These are phyloP conservation scores for Cryptococcus amylolentus DNA, from an alignment of 1,284 basidiomycete genomes.

Conservation along the genomic window DNA sequence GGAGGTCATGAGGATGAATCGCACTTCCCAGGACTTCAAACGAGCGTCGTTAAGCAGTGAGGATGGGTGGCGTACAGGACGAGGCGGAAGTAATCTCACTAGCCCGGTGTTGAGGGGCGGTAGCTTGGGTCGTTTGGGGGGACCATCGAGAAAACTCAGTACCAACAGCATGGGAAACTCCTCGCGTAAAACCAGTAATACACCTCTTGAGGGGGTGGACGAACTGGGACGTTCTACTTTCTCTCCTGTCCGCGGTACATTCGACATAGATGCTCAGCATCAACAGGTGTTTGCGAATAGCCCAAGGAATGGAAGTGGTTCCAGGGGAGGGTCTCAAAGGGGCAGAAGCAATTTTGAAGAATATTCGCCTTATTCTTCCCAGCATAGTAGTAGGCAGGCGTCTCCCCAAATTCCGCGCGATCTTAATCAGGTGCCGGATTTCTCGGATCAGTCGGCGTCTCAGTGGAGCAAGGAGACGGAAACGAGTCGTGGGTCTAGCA, in stretches of 20 bases:
- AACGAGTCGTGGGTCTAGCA: not conserved
- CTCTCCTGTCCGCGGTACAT: constrained; percentile 1
- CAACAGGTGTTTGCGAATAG: not conserved
- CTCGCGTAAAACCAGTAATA: constrained; percentile 2
- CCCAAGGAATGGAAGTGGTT: not conserved
- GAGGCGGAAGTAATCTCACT: constrained; percentile 1
- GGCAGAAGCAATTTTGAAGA: not conserved
- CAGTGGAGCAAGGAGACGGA: not conserved
- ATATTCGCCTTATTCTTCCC: not conserved
- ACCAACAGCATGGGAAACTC: not conserved
- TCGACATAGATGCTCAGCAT: constrained; percentile 3
- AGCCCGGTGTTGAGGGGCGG: not conserved
- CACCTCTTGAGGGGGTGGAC: not conserved
- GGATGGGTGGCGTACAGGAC: not conserved
- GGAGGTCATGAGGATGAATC: constrained; percentile 12
- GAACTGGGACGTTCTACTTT: not conserved
- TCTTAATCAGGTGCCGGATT: not conserved
- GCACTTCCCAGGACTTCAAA: constrained; percentile 17
- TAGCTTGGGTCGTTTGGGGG: not conserved
- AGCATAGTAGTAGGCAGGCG: too few species aligned
- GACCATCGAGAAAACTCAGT: not conserved
- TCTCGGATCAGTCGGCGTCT: not conserved
- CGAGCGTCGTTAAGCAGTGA: constrained; percentile 1
- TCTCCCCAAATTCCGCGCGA: too few species aligned
- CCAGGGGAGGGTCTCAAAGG: not conserved